Base-by-base conservation (phyloP, 2,329 filamentous ascomycete genomes). In the Colletotrichum sp. region DNA sequence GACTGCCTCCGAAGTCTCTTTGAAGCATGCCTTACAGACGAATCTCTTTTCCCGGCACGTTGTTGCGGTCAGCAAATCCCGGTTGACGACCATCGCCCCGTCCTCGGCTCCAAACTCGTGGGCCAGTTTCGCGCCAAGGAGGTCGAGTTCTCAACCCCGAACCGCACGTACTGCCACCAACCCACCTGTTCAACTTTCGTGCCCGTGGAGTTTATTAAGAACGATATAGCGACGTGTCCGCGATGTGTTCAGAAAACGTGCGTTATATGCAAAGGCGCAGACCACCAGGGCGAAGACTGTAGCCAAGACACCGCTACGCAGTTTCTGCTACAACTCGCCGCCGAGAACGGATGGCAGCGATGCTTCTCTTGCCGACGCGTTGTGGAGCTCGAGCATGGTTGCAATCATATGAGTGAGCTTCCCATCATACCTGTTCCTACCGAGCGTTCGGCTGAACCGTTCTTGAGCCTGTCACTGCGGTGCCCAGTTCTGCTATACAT, bases 1-100 rank as follows among this genome's bases (percentile, higher is more conserved):
- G 77, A 77, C 1, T 93, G 91, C 78, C 78, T 92, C 0, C 78
- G 79, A 3, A 71, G 76, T 0, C 84, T 92, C 0, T 89, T 92
- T 79, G n/a, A 75, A 2, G 70, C 80, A 0, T 84, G 88, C 0
- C 83, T 89, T 27, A 82, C 73, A 0, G 88, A 92, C 76, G 89
- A 92, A 71, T 83, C 86, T 0, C 79, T 90, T 0, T 93, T 91
- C 72, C 91, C 91, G 0, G 90, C 91, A 0, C 84, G 85, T 3
- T 93, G 91, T 81, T 92, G 90, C 79, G 74, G 78, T 0, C 78
- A 86, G 30, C 72, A 80, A 0, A 88, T 92, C 7, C 80, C 85
- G 0, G 65, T 89, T 1, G 80, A 81, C 1, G 9, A 66, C 12
- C 8, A 29, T 12, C 49, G 62, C 6, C 32, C 6, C 11, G 13